Evolutionary conservation across 495 filamentous ascomycete species (phyloP), one percentile per base, ranked within the genome.

Genomic region (Chaetomidium leptoderma): DNA sequence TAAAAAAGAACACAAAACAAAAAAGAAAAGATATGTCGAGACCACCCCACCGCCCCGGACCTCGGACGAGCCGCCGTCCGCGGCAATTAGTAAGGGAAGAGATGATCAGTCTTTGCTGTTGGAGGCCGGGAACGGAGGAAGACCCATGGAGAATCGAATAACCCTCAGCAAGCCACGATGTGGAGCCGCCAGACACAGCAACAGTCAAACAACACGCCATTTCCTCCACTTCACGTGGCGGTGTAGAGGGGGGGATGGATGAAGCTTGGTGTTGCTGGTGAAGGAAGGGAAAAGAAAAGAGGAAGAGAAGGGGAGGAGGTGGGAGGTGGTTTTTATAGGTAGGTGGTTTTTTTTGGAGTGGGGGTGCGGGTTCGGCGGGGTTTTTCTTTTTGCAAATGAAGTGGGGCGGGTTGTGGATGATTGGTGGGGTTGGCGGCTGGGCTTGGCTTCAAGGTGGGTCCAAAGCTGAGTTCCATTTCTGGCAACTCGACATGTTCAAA

Each of bases 121-220:
- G 69, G 69, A 63, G 69, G 69, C 69, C 63, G 69, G 69, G 69
- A 71, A 71, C 69, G 69, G 69, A 71, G 68, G 69, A 60, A 66
- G 57, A 70, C 65, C 56, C 69, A 71, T 64, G n/a, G 63, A 54
- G 52, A 60, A 55, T 37, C 17, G 49, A 36, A 35, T 70, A 70
- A 70, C 69, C 69, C 69, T 71, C 69, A 71, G 69, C 69, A 63
- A 70, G 69, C 67, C 69, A 55, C 67, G 36, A 32, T 68, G 69
- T 53, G 69, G 67, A 71, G 69, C 69, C 69, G 45, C 54, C 54
- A 21, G 24, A 14, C 27, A n/a, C 33, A 46, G 19, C 42, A 55
- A 39, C 42, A 47, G 7, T 16, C 13, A 13, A 33, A 24, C 36
- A 17, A 43, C 9, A 16, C 13, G 14, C 4, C 53, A n/a, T 21